These are phyloP conservation scores for Zygotorulaspora sp. DNA, from an alignment of 805 yeast species.

Conservation along the genomic window DNA sequence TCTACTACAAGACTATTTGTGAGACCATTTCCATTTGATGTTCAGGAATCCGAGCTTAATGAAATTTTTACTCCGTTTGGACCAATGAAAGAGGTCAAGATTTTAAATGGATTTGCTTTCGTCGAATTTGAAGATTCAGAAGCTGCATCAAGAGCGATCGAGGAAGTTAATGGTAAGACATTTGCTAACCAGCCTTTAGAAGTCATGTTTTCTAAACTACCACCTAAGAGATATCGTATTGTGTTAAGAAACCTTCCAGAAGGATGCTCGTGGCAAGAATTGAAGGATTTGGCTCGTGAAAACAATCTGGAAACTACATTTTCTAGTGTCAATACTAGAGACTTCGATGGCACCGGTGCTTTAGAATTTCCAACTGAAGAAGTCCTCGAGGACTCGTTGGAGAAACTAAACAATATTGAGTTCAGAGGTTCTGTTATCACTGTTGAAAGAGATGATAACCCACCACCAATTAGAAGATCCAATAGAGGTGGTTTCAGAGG, in stretches of 20 bases:
- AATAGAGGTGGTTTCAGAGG: constrained; percentile 45
- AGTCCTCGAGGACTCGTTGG: constrained; percentile 69
- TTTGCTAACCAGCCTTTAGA: constrained; percentile 51
- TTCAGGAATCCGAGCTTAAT: constrained; percentile 55
- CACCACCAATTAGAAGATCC: constrained; percentile 47
- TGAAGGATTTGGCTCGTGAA: constrained; percentile 85
- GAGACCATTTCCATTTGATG: constrained; percentile 59
- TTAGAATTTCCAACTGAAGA: constrained; percentile 56
- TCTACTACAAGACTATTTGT: constrained; percentile 49
- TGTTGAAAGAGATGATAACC: constrained; percentile 71
- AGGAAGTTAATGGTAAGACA: constrained; percentile 65
- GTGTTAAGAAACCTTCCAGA: constrained; percentile 67
- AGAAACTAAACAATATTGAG: constrained; percentile 64
- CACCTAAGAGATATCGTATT: constrained; percentile 71
- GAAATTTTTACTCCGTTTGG: constrained; percentile 66
- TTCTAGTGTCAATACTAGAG: constrained; percentile 43
- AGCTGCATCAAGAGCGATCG: constrained; percentile 69
- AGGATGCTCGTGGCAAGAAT: constrained; percentile 80
- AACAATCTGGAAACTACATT: constrained; percentile 64
- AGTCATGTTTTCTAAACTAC: constrained; percentile 40
- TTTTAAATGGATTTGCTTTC: constrained; percentile 82
- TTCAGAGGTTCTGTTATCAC: constrained; percentile 64
- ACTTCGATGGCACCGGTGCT: constrained; percentile 45
- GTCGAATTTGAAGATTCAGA: constrained; percentile 77
- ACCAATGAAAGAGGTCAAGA: constrained; percentile 59